Evolutionary conservation across 2,329 filamentous ascomycete species (phyloP), one percentile per base, ranked within the genome.

Genomic region (Corinectria fuckeliana): DNA sequence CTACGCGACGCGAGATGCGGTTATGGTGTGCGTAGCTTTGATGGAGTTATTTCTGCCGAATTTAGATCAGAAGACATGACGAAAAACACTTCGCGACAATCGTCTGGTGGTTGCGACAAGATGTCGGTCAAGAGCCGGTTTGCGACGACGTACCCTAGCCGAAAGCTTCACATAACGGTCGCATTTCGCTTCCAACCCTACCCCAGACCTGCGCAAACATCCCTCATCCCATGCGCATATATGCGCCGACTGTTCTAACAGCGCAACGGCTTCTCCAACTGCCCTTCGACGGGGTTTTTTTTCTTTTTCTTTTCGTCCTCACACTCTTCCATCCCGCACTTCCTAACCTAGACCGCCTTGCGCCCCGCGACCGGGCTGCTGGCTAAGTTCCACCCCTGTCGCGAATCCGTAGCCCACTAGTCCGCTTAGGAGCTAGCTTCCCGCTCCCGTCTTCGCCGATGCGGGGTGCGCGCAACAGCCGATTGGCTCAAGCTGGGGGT

Each of bases 361-460:
- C 25, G 28, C 25, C n/a, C n/a, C 20, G 41, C 42, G 42, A 45
- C 25, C 25, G 28, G 28, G 10, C 41, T 38, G 8, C 36, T 26
- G 20, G 14, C 10, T n/a, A 23, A 23, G 28, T 10, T n/a, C 13
- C n/a, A 34, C 50, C 67, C 67, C 58, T 69, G 63, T 58, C 56
- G 47, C 57, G 30, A 50, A 64, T 64, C 62, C 48, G 36, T 47
- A n/a, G 18, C 32, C 16, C 10, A 28, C 66, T 63, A 65, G 47
- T 38, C 59, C 20, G 26, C 54, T 50, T 42, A 21, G n/a, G 41
- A 10, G 18, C 60, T 69, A 69, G 67, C 58, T 56, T 56, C 44
- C 60, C 65, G 62, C 56, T 69, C 64, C 64, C 62, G 64, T 44
- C n/a, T 58, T 63, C 60, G 57, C 58, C 60, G 48, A 62, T 64